Conservation (phyloP, 176 grass and related monocot species). For the Aegilops bicornis region DNA sequence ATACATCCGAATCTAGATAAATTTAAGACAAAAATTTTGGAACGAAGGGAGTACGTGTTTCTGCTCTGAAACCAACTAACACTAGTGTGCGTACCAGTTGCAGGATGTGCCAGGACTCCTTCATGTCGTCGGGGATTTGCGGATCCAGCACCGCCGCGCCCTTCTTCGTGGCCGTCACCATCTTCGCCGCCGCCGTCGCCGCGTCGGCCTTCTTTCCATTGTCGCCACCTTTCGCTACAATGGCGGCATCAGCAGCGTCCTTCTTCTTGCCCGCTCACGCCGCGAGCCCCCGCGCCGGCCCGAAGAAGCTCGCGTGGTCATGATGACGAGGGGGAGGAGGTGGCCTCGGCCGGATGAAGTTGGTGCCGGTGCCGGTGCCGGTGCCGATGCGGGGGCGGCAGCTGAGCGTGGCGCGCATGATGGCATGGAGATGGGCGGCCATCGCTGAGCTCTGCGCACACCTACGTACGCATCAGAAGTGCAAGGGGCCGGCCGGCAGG, state of each 20-base stretch:
- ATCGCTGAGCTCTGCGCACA: neutral
- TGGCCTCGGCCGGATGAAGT: neutral
- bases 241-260: neutral
- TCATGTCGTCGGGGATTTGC: slow-evolving; percentile 6
- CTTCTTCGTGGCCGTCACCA: slow-evolving; percentile 79
- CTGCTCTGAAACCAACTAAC: neutral
- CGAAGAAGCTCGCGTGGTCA: neutral
- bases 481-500: too few relatives aligned
- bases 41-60: too few relatives aligned
- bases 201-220: neutral
- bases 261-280: slow-evolving; percentile 50
- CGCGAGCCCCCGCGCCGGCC: slow-evolving; percentile 25
- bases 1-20: too few relatives aligned
- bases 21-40: too few relatives aligned
- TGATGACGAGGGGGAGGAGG: neutral
- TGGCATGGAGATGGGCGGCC: neutral
- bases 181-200: neutral
- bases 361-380: too few relatives aligned
- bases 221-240: neutral
- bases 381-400: neutral
- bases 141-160: slow-evolving; percentile 54
- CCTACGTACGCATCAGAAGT: too few relatives aligned
- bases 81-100: slow-evolving; percentile 40
- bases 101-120: slow-evolving; percentile 65
- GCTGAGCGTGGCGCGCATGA: too few relatives aligned